phyloP scores from a whole-genome alignment of 2,329 filamentous ascomycete species.

The Penicillium sclerotiorum region DNA sequence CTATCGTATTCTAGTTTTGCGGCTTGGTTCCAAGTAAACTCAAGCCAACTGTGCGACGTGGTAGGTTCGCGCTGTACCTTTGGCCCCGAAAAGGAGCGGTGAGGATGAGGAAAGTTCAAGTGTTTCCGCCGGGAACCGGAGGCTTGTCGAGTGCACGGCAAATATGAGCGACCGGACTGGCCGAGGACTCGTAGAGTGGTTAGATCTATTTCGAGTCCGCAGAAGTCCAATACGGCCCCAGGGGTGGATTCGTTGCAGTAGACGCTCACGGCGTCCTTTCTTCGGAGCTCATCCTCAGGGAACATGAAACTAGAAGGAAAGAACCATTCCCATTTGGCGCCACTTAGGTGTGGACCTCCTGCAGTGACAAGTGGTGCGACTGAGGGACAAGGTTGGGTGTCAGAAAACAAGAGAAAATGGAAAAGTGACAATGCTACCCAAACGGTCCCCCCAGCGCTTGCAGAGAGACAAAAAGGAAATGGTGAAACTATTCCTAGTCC shows the following conservation, averaged over 20 bases:
- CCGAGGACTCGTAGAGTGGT: not conserved
- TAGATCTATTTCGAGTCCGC: conserved; percentile 1
- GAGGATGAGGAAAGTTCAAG: not conserved
- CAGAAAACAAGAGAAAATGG: not conserved
- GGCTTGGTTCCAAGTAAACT: too few species aligned
- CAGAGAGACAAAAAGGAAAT: not conserved
- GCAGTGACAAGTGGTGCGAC: conserved; percentile 4
- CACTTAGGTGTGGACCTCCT: conserved; percentile 1
- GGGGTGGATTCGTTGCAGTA: not conserved
- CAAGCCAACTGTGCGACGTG: too few species aligned
- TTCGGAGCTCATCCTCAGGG: not conserved
- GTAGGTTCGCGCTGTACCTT: not conserved
- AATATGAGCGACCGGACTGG: not conserved
- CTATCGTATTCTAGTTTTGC: too few species aligned
- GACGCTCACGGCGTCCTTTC: not conserved
- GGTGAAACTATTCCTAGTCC: conserved; percentile 1
- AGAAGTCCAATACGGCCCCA: not conserved
- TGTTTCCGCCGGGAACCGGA: not conserved
- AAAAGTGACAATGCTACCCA: conserved; percentile 1
- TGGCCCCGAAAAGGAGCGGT: conserved; percentile 6
- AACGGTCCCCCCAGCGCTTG: conserved; percentile 2
- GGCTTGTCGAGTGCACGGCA: not conserved
- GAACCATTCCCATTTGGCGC: not conserved
- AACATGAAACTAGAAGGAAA: not conserved
- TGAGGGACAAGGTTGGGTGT: not conserved